Conservation (phyloP, 805 yeast genomes). For the Kuraishia capsulata region DNA sequence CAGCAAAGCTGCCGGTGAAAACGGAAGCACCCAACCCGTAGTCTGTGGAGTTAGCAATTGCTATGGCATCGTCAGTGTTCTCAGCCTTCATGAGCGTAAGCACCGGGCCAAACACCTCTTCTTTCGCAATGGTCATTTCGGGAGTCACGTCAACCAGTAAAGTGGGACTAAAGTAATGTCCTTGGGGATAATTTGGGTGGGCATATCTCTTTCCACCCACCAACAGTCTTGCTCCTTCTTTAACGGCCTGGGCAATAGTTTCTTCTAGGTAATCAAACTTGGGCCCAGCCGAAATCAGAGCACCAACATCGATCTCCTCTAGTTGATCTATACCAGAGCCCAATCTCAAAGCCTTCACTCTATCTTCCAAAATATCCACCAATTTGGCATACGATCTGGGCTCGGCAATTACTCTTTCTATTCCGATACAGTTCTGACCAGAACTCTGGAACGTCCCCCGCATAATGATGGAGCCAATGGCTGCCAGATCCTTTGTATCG, state of each 20-base stretch:
- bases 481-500: slow-evolving; percentile 47
- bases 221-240: slow-evolving; percentile 70
- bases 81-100: slow-evolving; percentile 70
- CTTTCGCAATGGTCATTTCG: slow-evolving; percentile 70
- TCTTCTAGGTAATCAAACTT: slow-evolving; percentile 62
- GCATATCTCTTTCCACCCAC: slow-evolving; percentile 72
- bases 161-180: slow-evolving; percentile 91
- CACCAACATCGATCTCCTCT: slow-evolving; percentile 93
- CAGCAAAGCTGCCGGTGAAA: slow-evolving; percentile 57
- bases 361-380: slow-evolving; percentile 42
- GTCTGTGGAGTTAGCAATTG: slow-evolving; percentile 72
- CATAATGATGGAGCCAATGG: slow-evolving; percentile 69
- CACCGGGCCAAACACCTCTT: slow-evolving; percentile 94
- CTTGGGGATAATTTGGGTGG: slow-evolving; percentile 94
- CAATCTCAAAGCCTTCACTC: slow-evolving; percentile 56
- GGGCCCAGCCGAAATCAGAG: slow-evolving; percentile 67
- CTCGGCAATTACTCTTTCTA: slow-evolving; percentile 84
- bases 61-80: slow-evolving; percentile 57
- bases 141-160: slow-evolving; percentile 73
- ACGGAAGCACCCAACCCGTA: slow-evolving; percentile 92
- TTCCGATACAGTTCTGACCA: slow-evolving; percentile 97
- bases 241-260: slow-evolving; percentile 65
- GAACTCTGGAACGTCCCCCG: slow-evolving; percentile 96
- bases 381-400: slow-evolving; percentile 58
- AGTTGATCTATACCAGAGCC: slow-evolving; percentile 92